Evolutionary conservation across 1,284 basidiomycete species (phyloP), one percentile per base, ranked within the genome.

Genomic region (Tylopilus orsonianus): DNA sequence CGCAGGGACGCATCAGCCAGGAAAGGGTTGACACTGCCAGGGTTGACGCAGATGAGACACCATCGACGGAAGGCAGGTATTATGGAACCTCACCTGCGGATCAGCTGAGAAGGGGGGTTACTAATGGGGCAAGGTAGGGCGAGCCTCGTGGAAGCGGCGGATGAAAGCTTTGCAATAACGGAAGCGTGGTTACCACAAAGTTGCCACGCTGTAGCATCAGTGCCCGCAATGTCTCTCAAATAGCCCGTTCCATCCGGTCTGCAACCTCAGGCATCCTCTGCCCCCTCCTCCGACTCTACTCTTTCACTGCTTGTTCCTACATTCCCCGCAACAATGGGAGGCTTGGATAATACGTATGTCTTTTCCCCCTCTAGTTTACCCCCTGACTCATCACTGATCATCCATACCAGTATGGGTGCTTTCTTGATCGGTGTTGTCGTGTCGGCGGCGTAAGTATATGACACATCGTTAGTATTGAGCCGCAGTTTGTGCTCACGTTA

Each of bases 371-470:
- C 16, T 22, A 19, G 16, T 19, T 19, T 10, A 9, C 19, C 19
- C 19, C 16, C 16, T 30, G 24, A 34, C 18, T n/a, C 26, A 5
- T 29, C 24, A 33, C 22, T 45, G 18, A 50, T 35, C 44, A 16
- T 20, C 23, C 34, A 27, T 24, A 19, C 8, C 23, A 81, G 80
- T 32, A 63, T 79, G 45, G 80, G 80, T 6, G 78, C 76, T 30
- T 71, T 74, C 43, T 73, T 77, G 54, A 68, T 83, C 46, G 79
- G 80, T 10, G 72, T 81, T 19, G 66, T 81, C 36, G 52, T 77
- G 20, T 77, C 79, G 24, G 77, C 73, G 38, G 65, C 64, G 78
- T 79, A 55, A 59, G 75, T 66, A 19, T 8, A 30, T 46, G 43
- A 41, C 40, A 34, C 38, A 47, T 46, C 13, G 4, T 35, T 45